Percentiles rank a stretch among this genome's conserved stretches.
These are phyloP conservation scores for Arthrinium phaeospermum DNA, from an alignment of 2,329 filamentous ascomycete species.

Conservation along the genomic window DNA sequence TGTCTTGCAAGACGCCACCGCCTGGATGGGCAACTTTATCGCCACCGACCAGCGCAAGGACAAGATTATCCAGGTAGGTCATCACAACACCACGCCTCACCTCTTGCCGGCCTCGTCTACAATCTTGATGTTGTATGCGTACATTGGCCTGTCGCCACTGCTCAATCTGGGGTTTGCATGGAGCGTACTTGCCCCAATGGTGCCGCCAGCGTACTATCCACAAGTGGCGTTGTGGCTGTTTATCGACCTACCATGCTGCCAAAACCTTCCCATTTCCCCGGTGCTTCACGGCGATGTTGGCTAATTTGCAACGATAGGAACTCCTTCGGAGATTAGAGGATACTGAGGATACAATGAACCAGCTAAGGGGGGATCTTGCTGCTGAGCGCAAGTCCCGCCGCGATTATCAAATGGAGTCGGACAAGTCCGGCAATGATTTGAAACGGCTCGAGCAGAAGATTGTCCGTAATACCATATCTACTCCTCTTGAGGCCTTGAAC, in stretches of 20 bases:
- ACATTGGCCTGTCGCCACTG: neutral
- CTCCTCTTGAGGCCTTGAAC: neutral
- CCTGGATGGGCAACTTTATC: constrained; percentile 25
- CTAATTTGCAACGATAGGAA: constrained; percentile 15
- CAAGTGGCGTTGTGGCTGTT: neutral
- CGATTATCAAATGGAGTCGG: constrained; percentile 25
- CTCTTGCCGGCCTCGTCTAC: neutral
- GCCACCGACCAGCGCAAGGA: constrained; percentile 23
- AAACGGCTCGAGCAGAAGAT: constrained; percentile 23
- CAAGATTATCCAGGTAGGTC: constrained; percentile 23
- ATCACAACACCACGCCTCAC: neutral
- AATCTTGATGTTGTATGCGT: neutral
- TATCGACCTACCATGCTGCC: neutral
- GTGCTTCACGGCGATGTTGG: neutral
- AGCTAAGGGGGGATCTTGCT: constrained; percentile 23
- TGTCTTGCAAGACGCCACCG: constrained; percentile 19
- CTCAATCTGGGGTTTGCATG: neutral
- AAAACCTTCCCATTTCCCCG: neutral
- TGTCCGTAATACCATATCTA: constrained; percentile 17
- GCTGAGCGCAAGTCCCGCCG: constrained; percentile 26
- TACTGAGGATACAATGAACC: constrained; percentile 18
- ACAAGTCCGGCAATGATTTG: constrained; percentile 14
- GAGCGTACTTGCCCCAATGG: neutral
- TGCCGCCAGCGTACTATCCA: neutral
- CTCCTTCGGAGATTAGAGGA: constrained; percentile 22